Conservation (phyloP, 495 filamentous ascomycete genomes). For the Daldinia concentrica region DNA sequence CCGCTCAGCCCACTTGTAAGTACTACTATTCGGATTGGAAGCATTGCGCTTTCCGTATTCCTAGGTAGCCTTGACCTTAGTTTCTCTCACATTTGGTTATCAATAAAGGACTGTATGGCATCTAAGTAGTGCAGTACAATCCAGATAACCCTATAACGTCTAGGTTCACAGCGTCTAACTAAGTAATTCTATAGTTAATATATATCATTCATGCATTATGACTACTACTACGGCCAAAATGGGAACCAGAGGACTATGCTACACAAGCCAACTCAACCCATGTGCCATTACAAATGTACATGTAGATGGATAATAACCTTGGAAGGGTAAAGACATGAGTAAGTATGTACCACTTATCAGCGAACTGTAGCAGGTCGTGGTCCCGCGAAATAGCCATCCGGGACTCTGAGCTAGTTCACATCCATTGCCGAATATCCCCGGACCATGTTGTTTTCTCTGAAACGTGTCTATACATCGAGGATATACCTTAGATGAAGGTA, state of each 20-base stretch:
- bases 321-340: constrained; percentile 11
- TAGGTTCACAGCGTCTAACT: neutral
- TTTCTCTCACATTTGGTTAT: constrained; percentile 4
- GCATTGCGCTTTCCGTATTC: constrained; percentile 7
- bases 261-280: constrained; percentile 5
- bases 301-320: neutral
- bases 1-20: constrained; percentile 11
- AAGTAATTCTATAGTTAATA: neutral
- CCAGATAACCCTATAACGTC: neutral
- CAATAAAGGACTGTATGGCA: constrained; percentile 7
- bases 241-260: constrained; percentile 13
- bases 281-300: neutral
- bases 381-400: no score
- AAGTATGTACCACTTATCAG: neutral
- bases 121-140: neutral
- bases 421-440: constrained; percentile 23
- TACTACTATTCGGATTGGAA: neutral
- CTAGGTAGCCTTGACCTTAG: neutral
- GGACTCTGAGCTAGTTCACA: no score
- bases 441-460: constrained; percentile 6
- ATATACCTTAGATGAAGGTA: neutral
- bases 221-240: neutral
- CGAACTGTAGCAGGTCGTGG: no score
- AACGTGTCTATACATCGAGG: constrained; percentile 4
- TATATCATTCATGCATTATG: constrained; percentile 4